Percentiles rank a stretch among this genome's conserved stretches.
phyloP scores from a whole-genome alignment of 1,139 yeast genomes.

The Taiozyma sp. region DNA sequence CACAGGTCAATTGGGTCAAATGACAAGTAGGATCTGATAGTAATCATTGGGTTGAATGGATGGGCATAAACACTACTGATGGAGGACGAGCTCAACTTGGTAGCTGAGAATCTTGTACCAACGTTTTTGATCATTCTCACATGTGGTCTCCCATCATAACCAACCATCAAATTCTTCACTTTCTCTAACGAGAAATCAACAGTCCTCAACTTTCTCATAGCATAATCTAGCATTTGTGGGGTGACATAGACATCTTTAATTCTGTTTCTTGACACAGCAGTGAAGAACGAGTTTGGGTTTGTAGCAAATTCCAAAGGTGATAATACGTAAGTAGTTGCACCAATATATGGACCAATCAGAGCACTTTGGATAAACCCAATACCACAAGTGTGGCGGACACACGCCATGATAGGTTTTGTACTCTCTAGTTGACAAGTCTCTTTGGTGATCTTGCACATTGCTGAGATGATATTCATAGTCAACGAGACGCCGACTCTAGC shows the following conservation, averaged over 20 bases:
- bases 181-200: conserved; percentile 54
- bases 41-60: conserved; percentile 73
- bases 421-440: conserved; percentile 85
- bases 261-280: conserved; percentile 68
- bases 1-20: conserved; percentile 85
- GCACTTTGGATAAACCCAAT: conserved; percentile 84
- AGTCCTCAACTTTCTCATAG: conserved; percentile 58
- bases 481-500: conserved; percentile 60
- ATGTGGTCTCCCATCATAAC: conserved; percentile 73
- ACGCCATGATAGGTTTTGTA: conserved; percentile 70
- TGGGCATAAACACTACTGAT: conserved; percentile 78
- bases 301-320: conserved; percentile 75
- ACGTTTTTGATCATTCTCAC: conserved; percentile 53
- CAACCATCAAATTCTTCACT: conserved; percentile 78
- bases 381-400: conserved; percentile 82
- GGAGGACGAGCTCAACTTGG: conserved; percentile 64
- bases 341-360: conserved; percentile 77
- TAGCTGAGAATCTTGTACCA: conserved; percentile 56
- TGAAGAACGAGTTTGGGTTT: conserved; percentile 68
- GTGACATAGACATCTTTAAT: conserved; percentile 87
- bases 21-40: conserved; percentile 83
- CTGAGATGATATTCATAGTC: conserved; percentile 58
- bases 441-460: conserved; percentile 82
- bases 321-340: conserved; percentile 77
- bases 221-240: conserved; percentile 76